phyloP scores from a whole-genome alignment of 1,284 basidiomycete species.

The Gymnopus androsaceus region DNA sequence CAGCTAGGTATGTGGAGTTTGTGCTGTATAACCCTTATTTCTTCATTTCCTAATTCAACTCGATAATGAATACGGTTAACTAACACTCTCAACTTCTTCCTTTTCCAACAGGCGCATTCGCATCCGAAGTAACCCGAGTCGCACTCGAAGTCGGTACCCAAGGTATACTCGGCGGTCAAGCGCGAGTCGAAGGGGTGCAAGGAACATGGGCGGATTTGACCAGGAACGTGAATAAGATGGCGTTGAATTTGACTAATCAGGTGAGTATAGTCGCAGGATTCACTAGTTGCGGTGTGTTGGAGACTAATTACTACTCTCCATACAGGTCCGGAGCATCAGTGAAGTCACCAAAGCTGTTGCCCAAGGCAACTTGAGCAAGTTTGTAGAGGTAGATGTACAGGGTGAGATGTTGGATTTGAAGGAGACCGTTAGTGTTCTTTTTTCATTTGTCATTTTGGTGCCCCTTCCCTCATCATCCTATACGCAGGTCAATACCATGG shows the following conservation, averaged over 20 bases:
- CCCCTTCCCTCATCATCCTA: not conserved
- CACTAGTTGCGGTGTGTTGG: too few species aligned
- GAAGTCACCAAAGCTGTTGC: conserved; percentile 98
- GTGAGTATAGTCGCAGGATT: not conserved
- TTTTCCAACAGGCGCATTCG: conserved; percentile 92
- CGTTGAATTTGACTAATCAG: conserved; percentile 91
- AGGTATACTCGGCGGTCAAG: conserved; percentile 92
- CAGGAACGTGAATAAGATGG: conserved; percentile 85
- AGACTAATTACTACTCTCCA: too few species aligned
- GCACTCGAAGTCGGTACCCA: conserved; percentile 69
- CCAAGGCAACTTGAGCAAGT: conserved; percentile 85
- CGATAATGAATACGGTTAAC: too few species aligned
- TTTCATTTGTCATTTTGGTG: not conserved
- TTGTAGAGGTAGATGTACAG: conserved; percentile 93
- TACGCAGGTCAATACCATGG: conserved; percentile 78
- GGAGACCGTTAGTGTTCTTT: conserved; percentile 53
- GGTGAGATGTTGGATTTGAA: conserved; percentile 97
- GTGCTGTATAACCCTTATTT: too few species aligned
- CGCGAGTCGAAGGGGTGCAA: conserved; percentile 88
- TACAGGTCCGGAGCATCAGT: conserved; percentile 95
- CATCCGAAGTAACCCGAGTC: conserved; percentile 65
- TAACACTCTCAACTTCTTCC: too few species aligned
- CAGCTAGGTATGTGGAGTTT: too few species aligned
- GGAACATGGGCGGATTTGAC: conserved; percentile 95
- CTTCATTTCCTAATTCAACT: too few species aligned